Conservation (phyloP, 208 protist species). For the Trypanosoma lewisi region DNA sequence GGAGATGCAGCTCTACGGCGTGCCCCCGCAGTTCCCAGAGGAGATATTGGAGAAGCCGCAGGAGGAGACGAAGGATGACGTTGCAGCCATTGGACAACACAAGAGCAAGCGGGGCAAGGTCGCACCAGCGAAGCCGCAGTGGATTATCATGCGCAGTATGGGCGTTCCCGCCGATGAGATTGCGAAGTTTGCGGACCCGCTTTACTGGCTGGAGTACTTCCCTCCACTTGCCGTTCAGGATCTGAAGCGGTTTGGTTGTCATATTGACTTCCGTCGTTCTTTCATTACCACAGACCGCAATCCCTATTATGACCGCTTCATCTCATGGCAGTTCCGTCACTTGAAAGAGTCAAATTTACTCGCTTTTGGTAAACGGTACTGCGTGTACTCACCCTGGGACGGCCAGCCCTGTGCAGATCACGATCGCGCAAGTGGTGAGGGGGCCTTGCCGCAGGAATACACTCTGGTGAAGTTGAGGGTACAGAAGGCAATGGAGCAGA, state of each 20-base stretch:
- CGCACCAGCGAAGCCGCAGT: constrained; percentile 92
- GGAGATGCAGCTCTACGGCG: constrained; percentile 84
- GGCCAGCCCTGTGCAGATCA: constrained; percentile 99
- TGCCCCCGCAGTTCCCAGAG: constrained; percentile 87
- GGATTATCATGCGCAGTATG: constrained; percentile 97
- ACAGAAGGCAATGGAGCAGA: constrained; percentile 74
- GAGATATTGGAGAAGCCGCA: constrained; percentile 37
- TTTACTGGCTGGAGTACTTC: constrained; percentile 99
- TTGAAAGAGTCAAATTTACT: constrained; percentile 93
- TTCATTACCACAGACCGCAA: constrained; percentile 99
- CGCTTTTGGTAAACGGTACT: constrained; percentile 97
- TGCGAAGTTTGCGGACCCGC: constrained; percentile 96
- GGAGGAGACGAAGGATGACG: constrained; percentile 35
- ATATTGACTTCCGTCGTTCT: constrained; percentile 98
- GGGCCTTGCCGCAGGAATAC: constrained; percentile 97
- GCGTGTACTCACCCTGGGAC: constrained; percentile 98
- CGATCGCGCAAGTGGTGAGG: constrained; percentile 97
- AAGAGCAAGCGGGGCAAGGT: constrained; percentile 91
- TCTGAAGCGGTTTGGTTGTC: constrained; percentile 92
- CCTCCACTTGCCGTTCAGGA: constrained; percentile 95
- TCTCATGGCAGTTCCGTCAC: constrained; percentile 97
- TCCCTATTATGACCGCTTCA: constrained; percentile 99
- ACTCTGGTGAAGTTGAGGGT: constrained; percentile 97
- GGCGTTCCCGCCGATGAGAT: constrained; percentile 97
- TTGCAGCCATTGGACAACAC: constrained; percentile 44